Base-by-base conservation (phyloP, 768 basidiomycete genomes). In the Mycena galericulata region DNA sequence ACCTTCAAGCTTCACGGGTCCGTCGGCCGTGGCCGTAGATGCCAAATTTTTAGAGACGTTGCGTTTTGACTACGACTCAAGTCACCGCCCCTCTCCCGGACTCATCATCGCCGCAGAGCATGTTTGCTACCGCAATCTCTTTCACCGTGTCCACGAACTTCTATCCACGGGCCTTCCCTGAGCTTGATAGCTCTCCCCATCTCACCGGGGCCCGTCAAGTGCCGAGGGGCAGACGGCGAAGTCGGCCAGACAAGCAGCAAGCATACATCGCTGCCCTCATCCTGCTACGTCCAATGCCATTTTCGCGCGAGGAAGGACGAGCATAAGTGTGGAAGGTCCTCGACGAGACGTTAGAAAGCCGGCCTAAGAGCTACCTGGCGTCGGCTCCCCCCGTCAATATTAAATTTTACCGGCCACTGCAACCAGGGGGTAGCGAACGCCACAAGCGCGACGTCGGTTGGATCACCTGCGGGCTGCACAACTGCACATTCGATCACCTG, bases 241-340 rank as follows among this genome's bases (percentile, higher is more conserved):
- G 20, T 53, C 50, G 50, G 30, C 20, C 32, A 34, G 50, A 34
- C 50, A 34, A 18, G 38, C 36, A 41, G 12, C 22, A 24, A 54
- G 51, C 17, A 45, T 46, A 30, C 20, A 27, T 53, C 38, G 22
- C 24, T 14, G 30, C 59, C 22, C 8, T 59, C n/a, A n/a, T 29
- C n/a, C 24, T 49, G 46, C 49, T 49, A 62, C 49, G 49, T 51
- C 38, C 40, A 11, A 43, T 32, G 8, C 27, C 9, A 40, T 43
- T 51, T 8, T 41, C 53, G 45, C 56, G n/a, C n/a, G n/a, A n/a
- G 11, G 55, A 65, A 57, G 65, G 24, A 41, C 57, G 65, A 67
- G 59, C 43, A 55, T 61, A 56, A 67, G 34, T 41, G 65, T 59
- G 65, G 65, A 5, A 67, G 65, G 61, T 61, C 58, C 43, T 22